Conservation (phyloP, 306 rosid genomes). For the Clitoria ternatea region DNA sequence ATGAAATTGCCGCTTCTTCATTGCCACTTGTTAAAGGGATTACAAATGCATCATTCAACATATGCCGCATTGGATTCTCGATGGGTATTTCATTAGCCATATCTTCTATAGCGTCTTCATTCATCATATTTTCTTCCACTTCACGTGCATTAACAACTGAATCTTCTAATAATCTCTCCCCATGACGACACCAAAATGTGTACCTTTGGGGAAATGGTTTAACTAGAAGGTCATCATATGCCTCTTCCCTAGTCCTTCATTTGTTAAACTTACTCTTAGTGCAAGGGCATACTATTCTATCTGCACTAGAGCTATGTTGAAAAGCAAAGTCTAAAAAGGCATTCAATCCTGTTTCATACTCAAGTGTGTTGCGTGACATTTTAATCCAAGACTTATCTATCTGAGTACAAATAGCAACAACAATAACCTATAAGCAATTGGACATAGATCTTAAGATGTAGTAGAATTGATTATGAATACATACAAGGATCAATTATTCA, state of each 20-base stretch:
- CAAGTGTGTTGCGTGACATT: no score
- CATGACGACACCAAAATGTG: background rate
- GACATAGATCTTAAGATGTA: no score
- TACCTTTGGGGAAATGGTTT: background rate
- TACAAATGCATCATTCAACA: background rate
- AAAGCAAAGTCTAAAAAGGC: background rate
- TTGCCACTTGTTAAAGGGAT: no score
- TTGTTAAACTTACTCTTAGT: background rate
- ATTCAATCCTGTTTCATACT: background rate
- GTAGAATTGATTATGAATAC: no score
- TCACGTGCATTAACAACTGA: accelerated
- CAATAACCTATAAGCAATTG: no score
- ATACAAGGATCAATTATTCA: no score
- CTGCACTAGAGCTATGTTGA: background rate
- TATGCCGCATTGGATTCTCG: no score
- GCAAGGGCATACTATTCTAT: background rate
- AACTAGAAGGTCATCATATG: background rate
- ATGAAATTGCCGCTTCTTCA: no score
- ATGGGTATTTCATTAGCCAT: no score
- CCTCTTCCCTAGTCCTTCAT: background rate
- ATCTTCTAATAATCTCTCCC: background rate
- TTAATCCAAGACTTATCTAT: no score
- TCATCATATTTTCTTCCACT: background rate
- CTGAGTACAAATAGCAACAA: no score
- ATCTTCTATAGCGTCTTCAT: background rate